Evolutionary conservation across 1,284 basidiomycete genomes (phyloP), one percentile per base, ranked within the genome.

Genomic region (Cryptococcus hybrid): DNA sequence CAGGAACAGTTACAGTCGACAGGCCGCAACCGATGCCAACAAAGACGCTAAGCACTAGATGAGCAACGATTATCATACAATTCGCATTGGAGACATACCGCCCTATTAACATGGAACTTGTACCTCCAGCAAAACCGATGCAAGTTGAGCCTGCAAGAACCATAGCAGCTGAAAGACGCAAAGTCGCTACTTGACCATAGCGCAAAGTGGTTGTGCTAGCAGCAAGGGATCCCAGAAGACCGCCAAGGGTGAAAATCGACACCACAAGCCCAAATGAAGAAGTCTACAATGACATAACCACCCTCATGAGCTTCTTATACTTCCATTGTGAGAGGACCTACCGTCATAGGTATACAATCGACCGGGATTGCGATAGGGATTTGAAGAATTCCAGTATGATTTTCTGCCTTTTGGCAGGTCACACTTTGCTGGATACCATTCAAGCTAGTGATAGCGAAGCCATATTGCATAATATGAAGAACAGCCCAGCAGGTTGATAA

Each of bases 201-300:
- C 52, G 54, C 7, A 55, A 56, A 34, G 60, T 68, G 50, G 68
- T 54, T 18, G 40, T 15, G 37, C 56, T 64, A 1, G 66, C 62
- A 12, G 53, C 55, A 6, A 79, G 56, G 70, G 18, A 69, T 2
- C 75, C 77, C 5, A 74, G 40, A 2, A 81, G 67, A 6, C 80
- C 80, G 8, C 80, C 80, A 18, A 81, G 59, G 0, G 80, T 80
- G 64, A 80, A 81, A 46, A 79, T 73, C 11, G 79, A 67, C 0
- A 78, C 79, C 37, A 78, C 68, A 13, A 77, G 53, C 5, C 79
- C 79, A 57, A 79, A 80, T 46, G 71, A 60, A 0, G 67, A 39
- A 2, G 65, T 51, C 73, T 73, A 47, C 0, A 9, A 36, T 7
- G 4, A 2, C 8, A 9, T 12, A 43, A 48, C 36, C 34, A 30